Evolutionary conservation across 2,329 filamentous ascomycete species (phyloP), one percentile per base, ranked within the genome.

Genomic region (Xylaria digitata): DNA sequence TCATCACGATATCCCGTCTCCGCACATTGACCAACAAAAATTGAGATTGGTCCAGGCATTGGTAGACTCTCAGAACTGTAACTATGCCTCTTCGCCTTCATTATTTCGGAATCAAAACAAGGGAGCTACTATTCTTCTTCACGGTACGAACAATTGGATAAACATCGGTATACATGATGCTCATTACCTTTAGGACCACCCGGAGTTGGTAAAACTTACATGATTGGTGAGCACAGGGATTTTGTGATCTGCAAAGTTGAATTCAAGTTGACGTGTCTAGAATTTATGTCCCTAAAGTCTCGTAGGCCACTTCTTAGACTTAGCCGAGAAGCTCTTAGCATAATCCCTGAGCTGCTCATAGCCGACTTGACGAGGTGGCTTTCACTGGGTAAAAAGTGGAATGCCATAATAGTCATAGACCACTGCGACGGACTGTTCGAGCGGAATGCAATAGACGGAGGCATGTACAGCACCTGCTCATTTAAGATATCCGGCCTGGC

Each of bases 121-220:
- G 11, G 53, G 53, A 13, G 7, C 26, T 1, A 13, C 52, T 23
- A 63, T 63, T 19, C 34, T 34, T 63, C 7, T 63, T 11, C 21
- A 58, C 1, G 61, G 61, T 63, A 13, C 26, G 46, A 46, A 37
- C n/a, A 37, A 9, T 46, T 17, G 43, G 43, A 49, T 1, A 13
- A 40, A 0, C 17, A 26, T 40, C 7, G 23, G 11, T 6, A 13
- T 21, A 6, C 4, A 23, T 34, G 5, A 46, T 43, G 19, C 23
- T 58, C 2, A 58, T n/a, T 45, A 17, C 9, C 5, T 52, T 34
- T 45, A 63, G 61, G 61, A 2, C 21, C 34, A 7, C 19, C 61
- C 17, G 53, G 61, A 3, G 53, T 58, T 45, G 61, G 37, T 13
- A 58, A 63, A 63, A 45, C 23, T n/a, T 48, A n/a, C 5, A 45